Base-by-base conservation (phyloP, 2,329 filamentous ascomycete genomes). In the Penicillium sp. region DNA sequence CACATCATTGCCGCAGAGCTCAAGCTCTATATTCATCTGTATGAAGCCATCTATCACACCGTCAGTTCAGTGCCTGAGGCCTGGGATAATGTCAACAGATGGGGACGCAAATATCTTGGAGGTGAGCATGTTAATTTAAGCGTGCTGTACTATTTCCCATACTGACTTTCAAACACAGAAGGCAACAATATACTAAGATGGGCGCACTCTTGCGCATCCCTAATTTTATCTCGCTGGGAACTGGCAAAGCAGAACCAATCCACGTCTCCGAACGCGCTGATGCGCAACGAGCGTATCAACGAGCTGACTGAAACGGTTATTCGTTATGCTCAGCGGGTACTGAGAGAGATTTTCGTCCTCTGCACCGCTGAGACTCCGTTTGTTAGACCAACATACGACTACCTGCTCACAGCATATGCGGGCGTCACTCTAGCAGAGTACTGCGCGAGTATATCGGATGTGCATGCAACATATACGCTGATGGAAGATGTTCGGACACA, bases 401-500 rank as follows among this genome's bases (percentile, higher is more conserved):
- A 53, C 17, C 43, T 57, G 21, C 55, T 57, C 19, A 29, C 49
- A 29, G 55, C 55, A 31, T 57, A 57, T 31, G 55, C 55, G 55
- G 49, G 55, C 10, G 42, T 57, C 1, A 57, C 55, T 10, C 29
- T 57, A 13, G 55, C 55, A 12, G 55, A 57, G n/a, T 57, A 57
- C 17, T 57, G 49, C 9, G 39, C 42, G 2, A 48, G 43, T 25
- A 57, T 57, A 41, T 19, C 55, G 1, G 55, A 57, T n/a, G 36
- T 57, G n/a, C 55, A 57, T 9, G 42, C 55, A 21, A 57, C 55
- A 31, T 57, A 57, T 43, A 57, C 55, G 6, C 33, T 57, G 43
- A 57, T 57, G 55, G 55, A 57, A 17, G 52, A 57, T 42, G 55
- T 57, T 3, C 49, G 55, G 49, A 53, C 55, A 6, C 42, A 53